Conservation (phyloP, 2,329 filamentous ascomycete genomes). For the Ceratocystis colombiana region DNA sequence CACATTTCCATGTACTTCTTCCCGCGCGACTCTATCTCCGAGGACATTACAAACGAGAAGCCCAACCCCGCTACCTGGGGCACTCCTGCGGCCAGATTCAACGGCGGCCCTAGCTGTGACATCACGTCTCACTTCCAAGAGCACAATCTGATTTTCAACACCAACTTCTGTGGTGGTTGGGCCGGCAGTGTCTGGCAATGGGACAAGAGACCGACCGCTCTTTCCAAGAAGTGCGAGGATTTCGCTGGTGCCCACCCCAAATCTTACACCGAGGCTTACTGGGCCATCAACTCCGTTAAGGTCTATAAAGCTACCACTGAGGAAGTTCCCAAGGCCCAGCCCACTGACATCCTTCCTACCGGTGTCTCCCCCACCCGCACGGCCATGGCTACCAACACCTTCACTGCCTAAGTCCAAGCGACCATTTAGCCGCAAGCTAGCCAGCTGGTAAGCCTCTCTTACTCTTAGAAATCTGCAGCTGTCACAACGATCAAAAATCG, state of each 20-base stretch:
- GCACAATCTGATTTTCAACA: constrained; percentile 71
- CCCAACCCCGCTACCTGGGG: constrained; percentile 62
- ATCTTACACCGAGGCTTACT: constrained; percentile 64
- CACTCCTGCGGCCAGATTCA: constrained; percentile 57
- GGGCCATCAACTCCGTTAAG: constrained; percentile 62
- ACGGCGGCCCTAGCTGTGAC: constrained; percentile 55
- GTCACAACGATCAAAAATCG: too few relatives aligned
- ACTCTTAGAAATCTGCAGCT: too few relatives aligned
- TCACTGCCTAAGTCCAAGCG: too few relatives aligned
- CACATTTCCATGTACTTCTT: constrained; percentile 78
- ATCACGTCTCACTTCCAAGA: constrained; percentile 59
- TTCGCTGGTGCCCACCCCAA: constrained; percentile 56
- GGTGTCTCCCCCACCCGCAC: too few relatives aligned
- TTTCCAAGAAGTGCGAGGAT: constrained; percentile 53
- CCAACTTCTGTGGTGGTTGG: constrained; percentile 50
- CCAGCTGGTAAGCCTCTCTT: too few relatives aligned
- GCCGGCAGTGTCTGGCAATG: constrained; percentile 44
- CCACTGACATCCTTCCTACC: too few relatives aligned
- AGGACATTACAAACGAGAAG: constrained; percentile 47
- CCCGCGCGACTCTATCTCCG: constrained; percentile 52
- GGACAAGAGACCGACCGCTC: constrained; percentile 48
- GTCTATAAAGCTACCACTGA: constrained; percentile 37
- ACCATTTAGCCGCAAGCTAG: rapidly evolving
- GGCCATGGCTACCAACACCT: too few relatives aligned
- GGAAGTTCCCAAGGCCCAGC: too few relatives aligned